Conservation (phyloP, 768 basidiomycete species). For the Psilocybe cyanescens region DNA sequence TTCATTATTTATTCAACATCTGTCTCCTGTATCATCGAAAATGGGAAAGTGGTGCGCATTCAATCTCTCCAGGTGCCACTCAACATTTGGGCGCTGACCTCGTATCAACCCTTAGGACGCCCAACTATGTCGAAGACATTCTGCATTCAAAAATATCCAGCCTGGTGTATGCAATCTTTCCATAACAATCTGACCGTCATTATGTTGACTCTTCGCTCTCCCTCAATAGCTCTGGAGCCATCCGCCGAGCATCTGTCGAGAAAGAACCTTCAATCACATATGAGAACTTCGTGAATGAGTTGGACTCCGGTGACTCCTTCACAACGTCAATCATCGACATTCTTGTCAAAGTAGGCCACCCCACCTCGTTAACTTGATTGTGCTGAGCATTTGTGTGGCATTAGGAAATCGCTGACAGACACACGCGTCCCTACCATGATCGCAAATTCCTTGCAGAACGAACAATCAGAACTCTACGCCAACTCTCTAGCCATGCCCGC, state of each 20-base stretch:
- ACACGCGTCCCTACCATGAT: slow-evolving; percentile 58
- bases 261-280: slow-evolving; percentile 72
- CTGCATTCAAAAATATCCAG: slow-evolving; percentile 75
- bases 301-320: slow-evolving; percentile 82
- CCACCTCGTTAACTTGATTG: neutral
- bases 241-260: slow-evolving; percentile 70
- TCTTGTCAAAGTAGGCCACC: slow-evolving; percentile 68
- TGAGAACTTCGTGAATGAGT: slow-evolving; percentile 74
- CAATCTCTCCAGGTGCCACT: neutral
- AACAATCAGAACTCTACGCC: slow-evolving; percentile 65
- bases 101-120: slow-evolving; percentile 52
- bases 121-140: slow-evolving; percentile 74
- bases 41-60: slow-evolving; percentile 76
- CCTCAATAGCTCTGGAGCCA: slow-evolving; percentile 63
- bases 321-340: slow-evolving; percentile 76
- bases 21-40: slow-evolving; percentile 26
- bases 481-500: slow-evolving; percentile 55
- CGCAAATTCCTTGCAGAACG: slow-evolving; percentile 67
- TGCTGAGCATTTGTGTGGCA: neutral
- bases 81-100: neutral
- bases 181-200: neutral
- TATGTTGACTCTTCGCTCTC: slow-evolving; percentile 1
- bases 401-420: slow-evolving; percentile 81
- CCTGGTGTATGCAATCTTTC: slow-evolving; percentile 62
- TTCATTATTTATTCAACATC: slow-evolving; percentile 25